Conservation (phyloP, 371 early-diverging fungal genomes). For the Mycotypha africana region DNA sequence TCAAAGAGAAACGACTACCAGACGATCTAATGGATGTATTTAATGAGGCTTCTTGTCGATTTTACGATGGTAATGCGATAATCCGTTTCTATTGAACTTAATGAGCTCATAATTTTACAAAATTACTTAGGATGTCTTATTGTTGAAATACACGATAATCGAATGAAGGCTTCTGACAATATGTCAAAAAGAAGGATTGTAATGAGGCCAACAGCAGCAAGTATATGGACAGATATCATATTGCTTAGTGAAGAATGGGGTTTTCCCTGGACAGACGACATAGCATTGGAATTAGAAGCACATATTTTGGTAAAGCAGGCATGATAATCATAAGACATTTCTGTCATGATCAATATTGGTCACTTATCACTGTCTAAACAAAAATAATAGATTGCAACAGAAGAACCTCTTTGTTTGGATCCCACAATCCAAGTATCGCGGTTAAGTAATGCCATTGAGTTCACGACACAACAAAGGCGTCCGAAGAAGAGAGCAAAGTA, state of each 20-base stretch:
- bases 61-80: slow-evolving; percentile 57
- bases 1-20: slow-evolving; percentile 51
- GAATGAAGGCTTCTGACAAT: slow-evolving; percentile 12
- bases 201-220: slow-evolving; percentile 52
- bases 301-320: slow-evolving; percentile 43
- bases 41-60: slow-evolving; percentile 52
- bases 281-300: slow-evolving; percentile 52
- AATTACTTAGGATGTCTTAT: slow-evolving; percentile 48
- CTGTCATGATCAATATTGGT: neutral
- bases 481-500: slow-evolving; percentile 49
- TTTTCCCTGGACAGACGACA: slow-evolving; percentile 39
- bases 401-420: slow-evolving; percentile 55
- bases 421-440: slow-evolving; percentile 54
- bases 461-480: slow-evolving; percentile 28
- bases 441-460: slow-evolving; percentile 50
- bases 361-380: neutral
- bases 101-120: too few species aligned
- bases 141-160: slow-evolving; percentile 56
- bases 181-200: slow-evolving; percentile 36
- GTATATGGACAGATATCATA: slow-evolving; percentile 56
- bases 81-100: too few species aligned
- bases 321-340: neutral
- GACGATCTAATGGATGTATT: slow-evolving; percentile 57
- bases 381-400: slow-evolving; percentile 44
- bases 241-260: slow-evolving; percentile 54